phyloP scores from a whole-genome alignment of 2,329 filamentous ascomycete genomes.

The Sphaerostilbella broomeana region DNA sequence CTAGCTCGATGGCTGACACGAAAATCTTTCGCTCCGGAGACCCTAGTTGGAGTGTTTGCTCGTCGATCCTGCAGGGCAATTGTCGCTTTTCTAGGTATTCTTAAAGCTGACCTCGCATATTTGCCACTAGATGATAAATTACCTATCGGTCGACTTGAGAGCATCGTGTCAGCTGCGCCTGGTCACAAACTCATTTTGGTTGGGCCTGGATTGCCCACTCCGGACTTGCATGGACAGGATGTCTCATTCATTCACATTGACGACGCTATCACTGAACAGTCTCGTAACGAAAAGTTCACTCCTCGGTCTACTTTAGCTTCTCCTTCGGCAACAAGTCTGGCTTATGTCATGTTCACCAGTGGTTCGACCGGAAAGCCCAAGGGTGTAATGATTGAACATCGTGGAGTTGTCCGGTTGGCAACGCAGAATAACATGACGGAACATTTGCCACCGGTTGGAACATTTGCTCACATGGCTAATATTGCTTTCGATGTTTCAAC shows the following conservation, averaged over 20 bases:
- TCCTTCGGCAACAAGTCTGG: background rate
- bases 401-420: background rate
- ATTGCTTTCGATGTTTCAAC: slow-evolving; percentile 4
- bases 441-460: background rate
- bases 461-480: background rate
- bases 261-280: background rate
- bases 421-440: background rate
- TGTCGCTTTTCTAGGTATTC: slow-evolving; percentile 21
- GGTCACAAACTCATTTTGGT: background rate
- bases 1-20: slow-evolving; percentile 10
- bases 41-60: slow-evolving; percentile 16
- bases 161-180: background rate
- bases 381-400: slow-evolving; percentile 2
- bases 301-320: background rate
- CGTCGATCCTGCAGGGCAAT: slow-evolving; percentile 21
- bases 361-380: slow-evolving; percentile 1
- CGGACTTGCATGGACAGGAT: background rate
- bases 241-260: background rate
- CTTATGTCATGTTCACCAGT: slow-evolving; percentile 3
- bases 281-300: slow-evolving; percentile 1
- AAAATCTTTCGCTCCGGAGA: slow-evolving; percentile 13
- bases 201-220: background rate
- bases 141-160: background rate
- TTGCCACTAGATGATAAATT: slow-evolving; percentile 1
- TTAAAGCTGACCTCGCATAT: background rate